Conservation (phyloP, 2,329 filamentous ascomycete genomes). For the Scytalidium sp. region DNA sequence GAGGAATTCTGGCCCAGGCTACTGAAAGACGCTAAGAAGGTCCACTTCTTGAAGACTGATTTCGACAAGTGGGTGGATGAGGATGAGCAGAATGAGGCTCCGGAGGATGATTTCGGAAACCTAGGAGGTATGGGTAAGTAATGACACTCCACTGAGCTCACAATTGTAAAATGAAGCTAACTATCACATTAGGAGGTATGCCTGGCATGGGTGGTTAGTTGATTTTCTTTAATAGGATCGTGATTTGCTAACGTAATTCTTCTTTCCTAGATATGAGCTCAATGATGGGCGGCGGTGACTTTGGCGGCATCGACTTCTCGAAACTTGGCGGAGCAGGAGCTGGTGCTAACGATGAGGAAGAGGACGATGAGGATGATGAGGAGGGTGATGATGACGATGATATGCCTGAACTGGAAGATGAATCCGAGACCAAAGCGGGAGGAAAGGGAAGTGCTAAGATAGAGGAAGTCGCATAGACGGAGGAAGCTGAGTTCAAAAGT, state of each 20-base stretch:
- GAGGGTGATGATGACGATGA: conserved; percentile 52
- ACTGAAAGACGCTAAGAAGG: conserved; percentile 84
- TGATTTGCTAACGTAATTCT: neutral
- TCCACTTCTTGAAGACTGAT: conserved; percentile 97
- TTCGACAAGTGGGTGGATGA: conserved; percentile 71
- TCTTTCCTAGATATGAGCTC: conserved; percentile 25
- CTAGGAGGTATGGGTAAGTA: conserved; percentile 67
- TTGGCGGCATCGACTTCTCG: conserved; percentile 89
- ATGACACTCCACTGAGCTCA: conserved; percentile 3
- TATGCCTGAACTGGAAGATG: conserved; percentile 76
- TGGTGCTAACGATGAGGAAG: conserved; percentile 33
- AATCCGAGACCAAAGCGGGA: conserved; percentile 46
- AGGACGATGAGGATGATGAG: conserved; percentile 46
- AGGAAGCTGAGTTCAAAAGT: neutral
- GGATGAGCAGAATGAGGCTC: conserved; percentile 87
- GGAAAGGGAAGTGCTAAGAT: conserved; percentile 40
- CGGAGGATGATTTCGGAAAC: conserved; percentile 71
- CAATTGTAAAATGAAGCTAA: conserved; percentile 1
- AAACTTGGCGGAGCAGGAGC: conserved; percentile 65
- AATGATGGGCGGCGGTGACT: conserved; percentile 55
- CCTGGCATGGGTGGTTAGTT: conserved; percentile 38
- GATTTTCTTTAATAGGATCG: conserved; percentile 21
- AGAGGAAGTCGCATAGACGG: conserved; percentile 26
- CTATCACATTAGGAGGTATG: conserved; percentile 19
- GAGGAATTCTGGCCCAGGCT: conserved; percentile 95